phyloP scores from a whole-genome alignment of 495 filamentous ascomycete species.

The Penicillium coprophilum region DNA sequence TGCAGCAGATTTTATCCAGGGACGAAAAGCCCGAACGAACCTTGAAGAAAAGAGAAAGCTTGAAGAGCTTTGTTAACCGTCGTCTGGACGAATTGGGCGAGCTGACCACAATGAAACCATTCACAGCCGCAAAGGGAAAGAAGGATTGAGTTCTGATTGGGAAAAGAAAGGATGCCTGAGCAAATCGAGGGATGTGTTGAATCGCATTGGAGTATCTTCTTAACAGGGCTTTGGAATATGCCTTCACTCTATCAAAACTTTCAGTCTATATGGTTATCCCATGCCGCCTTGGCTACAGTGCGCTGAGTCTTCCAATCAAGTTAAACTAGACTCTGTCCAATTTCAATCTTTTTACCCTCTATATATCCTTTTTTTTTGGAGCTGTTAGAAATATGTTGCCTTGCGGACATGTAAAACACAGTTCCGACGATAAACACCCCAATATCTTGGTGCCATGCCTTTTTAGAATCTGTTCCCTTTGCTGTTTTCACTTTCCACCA shows the following conservation, averaged over 20 bases:
- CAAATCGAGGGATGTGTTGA: background rate
- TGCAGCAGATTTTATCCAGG: slow-evolving; percentile 3
- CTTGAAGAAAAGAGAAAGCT: slow-evolving; percentile 18
- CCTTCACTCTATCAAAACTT: background rate
- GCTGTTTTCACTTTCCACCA: background rate
- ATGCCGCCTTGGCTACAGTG: background rate
- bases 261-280: background rate
- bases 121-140: background rate
- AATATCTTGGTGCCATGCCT: background rate
- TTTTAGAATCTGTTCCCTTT: background rate
- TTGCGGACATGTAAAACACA: background rate
- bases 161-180: background rate
- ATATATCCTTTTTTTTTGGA: background rate
- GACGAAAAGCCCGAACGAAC: slow-evolving; percentile 4
- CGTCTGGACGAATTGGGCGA: slow-evolving; percentile 11
- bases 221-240: background rate
- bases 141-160: background rate
- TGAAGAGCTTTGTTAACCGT: slow-evolving; percentile 27
- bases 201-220: background rate
- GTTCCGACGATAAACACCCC: background rate
- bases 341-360: too few species aligned
- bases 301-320: background rate
- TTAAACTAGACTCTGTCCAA: background rate
- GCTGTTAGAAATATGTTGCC: background rate
- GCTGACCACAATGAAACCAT: background rate